These are phyloP conservation scores for Xylaria cubensis DNA, from an alignment of 495 filamentous ascomycete genomes.

Conservation along the genomic window DNA sequence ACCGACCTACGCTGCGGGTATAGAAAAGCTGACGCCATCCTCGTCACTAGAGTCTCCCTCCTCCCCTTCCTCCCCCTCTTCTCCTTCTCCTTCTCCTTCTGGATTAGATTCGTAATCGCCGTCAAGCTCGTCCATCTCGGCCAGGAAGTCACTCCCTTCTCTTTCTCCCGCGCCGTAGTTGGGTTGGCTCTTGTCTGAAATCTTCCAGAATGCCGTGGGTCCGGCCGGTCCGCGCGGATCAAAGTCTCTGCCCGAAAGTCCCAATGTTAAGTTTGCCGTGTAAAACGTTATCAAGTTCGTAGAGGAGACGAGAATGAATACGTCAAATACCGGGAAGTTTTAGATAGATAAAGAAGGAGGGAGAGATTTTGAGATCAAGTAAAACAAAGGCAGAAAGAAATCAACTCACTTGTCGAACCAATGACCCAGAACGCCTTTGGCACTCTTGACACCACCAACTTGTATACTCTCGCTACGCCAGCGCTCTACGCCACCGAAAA, in stretches of 20 bases:
- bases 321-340: neutral
- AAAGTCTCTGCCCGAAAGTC: constrained; percentile 57
- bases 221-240: constrained; percentile 66
- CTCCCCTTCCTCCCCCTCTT: neutral
- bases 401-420: constrained; percentile 69
- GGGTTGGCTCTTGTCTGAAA: constrained; percentile 48
- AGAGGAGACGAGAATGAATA: neutral
- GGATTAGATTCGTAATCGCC: neutral
- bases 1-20: constrained; percentile 2
- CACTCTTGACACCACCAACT: constrained; percentile 63
- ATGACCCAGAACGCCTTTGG: constrained; percentile 65
- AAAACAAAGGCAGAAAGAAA: neutral
- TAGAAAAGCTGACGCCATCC: neutral
- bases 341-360: neutral
- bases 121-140: neutral
- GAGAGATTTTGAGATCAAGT: neutral
- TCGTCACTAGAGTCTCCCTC: constrained; percentile 3
- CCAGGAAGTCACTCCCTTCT: neutral
- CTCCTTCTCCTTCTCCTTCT: neutral
- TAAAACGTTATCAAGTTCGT: neutral
- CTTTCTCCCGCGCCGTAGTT: neutral
- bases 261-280: constrained; percentile 14
- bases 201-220: constrained; percentile 73
- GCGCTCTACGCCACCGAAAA: constrained; percentile 65
- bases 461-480: constrained; percentile 73